A percentile compares a stretch with the other conserved stretches of the same genome.
Evolutionary conservation across 2,329 filamentous ascomycete species (phyloP).

Genomic region (Chrysoporthe puriensis): DNA sequence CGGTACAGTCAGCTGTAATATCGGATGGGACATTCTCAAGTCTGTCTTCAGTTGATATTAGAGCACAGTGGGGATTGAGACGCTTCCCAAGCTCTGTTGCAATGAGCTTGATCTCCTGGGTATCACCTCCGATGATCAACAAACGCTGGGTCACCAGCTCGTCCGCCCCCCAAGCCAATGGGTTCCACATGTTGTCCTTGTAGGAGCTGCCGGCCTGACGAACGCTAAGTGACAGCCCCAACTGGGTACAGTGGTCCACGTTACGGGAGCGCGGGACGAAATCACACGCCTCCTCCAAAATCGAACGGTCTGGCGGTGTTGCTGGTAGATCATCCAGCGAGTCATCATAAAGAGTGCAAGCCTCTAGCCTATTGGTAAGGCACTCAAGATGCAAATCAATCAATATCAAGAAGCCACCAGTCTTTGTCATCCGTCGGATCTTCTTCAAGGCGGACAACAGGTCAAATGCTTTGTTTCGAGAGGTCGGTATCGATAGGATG

Average conservation of each 20-base stretch:
- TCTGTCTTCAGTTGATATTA: slow-evolving; percentile 28
- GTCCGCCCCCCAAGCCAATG: slow-evolving; percentile 21
- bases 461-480: slow-evolving; percentile 25
- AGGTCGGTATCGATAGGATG: slow-evolving; percentile 32
- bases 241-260: slow-evolving; percentile 38
- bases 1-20: slow-evolving; percentile 34
- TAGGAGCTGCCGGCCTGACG: slow-evolving; percentile 39
- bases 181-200: slow-evolving; percentile 31
- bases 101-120: slow-evolving; percentile 29
- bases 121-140: slow-evolving; percentile 39
- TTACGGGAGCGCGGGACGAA: slow-evolving; percentile 39
- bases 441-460: slow-evolving; percentile 23
- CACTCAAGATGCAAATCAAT: slow-evolving; percentile 33
- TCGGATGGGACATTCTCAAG: slow-evolving; percentile 36
- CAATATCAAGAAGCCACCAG: slow-evolving; percentile 39
- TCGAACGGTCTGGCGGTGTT: slow-evolving; percentile 40
- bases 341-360: slow-evolving; percentile 13
- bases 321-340: slow-evolving; percentile 2
- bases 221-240: slow-evolving; percentile 43
- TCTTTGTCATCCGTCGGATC: slow-evolving; percentile 33
- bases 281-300: slow-evolving; percentile 39
- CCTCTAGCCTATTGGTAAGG: slow-evolving; percentile 31
- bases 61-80: slow-evolving; percentile 32
- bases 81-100: slow-evolving; percentile 28
- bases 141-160: slow-evolving; percentile 33